These are phyloP conservation scores for Irineochytrium annulatum DNA, from an alignment of 192 early-diverging fungal species.

Conservation along the genomic window DNA sequence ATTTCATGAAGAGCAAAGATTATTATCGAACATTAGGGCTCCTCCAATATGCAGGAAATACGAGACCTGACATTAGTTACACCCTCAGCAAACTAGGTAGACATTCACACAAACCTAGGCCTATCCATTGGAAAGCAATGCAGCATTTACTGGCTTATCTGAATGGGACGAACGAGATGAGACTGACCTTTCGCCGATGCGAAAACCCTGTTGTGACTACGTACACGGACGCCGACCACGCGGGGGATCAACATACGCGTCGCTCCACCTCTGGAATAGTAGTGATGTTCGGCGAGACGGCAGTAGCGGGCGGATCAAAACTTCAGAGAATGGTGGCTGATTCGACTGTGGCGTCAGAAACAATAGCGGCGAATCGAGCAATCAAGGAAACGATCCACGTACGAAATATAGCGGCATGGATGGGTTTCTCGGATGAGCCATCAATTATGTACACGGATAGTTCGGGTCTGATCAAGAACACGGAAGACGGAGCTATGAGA, in stretches of 20 bases:
- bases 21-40: not conserved
- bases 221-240: not conserved
- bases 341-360: constrained; percentile 1
- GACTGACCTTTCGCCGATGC: not conserved
- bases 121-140: not conserved
- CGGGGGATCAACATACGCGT: not conserved
- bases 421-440: not conserved
- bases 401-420: not conserved
- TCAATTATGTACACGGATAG: not conserved
- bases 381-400: not conserved
- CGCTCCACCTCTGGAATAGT: not conserved
- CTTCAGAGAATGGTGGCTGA: not conserved
- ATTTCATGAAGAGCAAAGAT: not conserved
- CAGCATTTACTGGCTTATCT: not conserved
- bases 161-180: not conserved
- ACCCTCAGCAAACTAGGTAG: not conserved
- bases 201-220: not conserved
- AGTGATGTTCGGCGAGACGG: not conserved
- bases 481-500: not conserved
- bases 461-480: not conserved
- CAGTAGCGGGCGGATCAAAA: not conserved
- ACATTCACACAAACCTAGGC: not conserved
- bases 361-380: not conserved
- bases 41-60: not conserved
- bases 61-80: not conserved